Evolutionary conservation across 2,329 filamentous ascomycete species (phyloP).

Genomic region (Dactylonectria macrodidyma): DNA sequence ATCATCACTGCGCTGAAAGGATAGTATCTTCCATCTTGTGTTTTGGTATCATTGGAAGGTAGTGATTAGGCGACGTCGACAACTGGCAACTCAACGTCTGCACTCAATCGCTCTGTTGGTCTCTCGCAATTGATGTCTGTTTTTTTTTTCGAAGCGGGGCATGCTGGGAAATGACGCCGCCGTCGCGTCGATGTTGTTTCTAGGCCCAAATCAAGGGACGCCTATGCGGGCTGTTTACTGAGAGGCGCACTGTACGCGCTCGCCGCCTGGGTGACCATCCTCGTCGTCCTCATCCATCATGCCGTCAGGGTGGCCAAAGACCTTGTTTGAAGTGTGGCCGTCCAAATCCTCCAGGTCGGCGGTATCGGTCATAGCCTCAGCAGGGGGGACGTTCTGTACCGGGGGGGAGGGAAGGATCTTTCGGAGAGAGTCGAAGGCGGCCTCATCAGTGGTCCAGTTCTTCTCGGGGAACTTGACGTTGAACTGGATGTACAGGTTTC

Average conservation of each 20-base stretch:
- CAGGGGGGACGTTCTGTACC: slow-evolving; percentile 76
- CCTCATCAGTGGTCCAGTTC: slow-evolving; percentile 75
- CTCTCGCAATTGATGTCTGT: slow-evolving; percentile 20
- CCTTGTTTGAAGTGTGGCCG: slow-evolving; percentile 73
- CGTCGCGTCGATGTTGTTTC: slow-evolving; percentile 37
- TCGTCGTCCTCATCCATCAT: slow-evolving; percentile 84
- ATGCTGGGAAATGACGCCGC: slow-evolving; percentile 35
- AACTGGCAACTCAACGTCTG: slow-evolving; percentile 37
- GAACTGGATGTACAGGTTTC: slow-evolving; percentile 98
- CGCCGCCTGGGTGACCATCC: slow-evolving; percentile 80
- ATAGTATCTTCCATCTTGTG: slow-evolving; percentile 31
- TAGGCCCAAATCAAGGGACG: slow-evolving; percentile 28
- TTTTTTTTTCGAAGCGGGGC: slow-evolving; percentile 25
- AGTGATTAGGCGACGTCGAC: slow-evolving; percentile 44
- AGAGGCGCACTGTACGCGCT: slow-evolving; percentile 89
- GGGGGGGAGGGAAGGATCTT: slow-evolving; percentile 83
- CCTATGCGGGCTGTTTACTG: slow-evolving; percentile 71
- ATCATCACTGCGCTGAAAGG: slow-evolving; percentile 33
- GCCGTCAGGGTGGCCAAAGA: slow-evolving; percentile 73
- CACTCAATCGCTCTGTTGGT: slow-evolving; percentile 33
- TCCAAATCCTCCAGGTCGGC: slow-evolving; percentile 91
- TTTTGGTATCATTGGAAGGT: slow-evolving; percentile 47
- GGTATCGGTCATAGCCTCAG: slow-evolving; percentile 92
- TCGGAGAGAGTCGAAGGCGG: slow-evolving; percentile 85
- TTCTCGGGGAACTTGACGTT: slow-evolving; percentile 96